Base-by-base conservation (phyloP, 2,329 filamentous ascomycete genomes). In the Xylariaceae sp. region DNA sequence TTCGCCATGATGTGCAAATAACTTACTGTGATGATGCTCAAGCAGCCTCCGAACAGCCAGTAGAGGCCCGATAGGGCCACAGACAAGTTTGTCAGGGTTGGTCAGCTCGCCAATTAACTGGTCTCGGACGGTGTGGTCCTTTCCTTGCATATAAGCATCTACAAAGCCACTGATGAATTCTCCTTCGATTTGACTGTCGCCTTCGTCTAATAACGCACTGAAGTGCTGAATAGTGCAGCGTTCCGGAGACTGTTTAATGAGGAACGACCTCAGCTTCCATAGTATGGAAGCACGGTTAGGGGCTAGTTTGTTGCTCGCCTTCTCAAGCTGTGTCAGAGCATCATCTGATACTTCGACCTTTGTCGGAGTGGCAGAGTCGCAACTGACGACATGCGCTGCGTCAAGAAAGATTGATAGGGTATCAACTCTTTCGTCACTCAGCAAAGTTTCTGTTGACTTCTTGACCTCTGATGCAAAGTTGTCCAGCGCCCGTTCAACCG, bases 181-280 rank as follows among this genome's bases (percentile, higher is more conserved):
- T 39, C 68, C 67, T 23, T 65, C 65, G 17, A 65, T 39, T 42
- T 47, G 50, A 17, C 58, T 23, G 51, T 61, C 53, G 51, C 59
- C 35, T 61, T 67, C 58, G 34, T 68, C 65, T 17, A 71, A 55
- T 55, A 65, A 59, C 8, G 55, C 63, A 35, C 56, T 62, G 13
- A 70, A 60, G 3, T 53, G 61, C 50, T 57, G 45, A 3, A 53
- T 53, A 15, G 64, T 62, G 45, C 69, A 68, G 51, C 63, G 62
- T 53, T 59, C 56, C 45, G 62, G 60, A 37, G 58, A 57, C 51
- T 71, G 70, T 47, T 59, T 64, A 3, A 68, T 55, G 7, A 73
- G 65, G 48, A 72, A 72, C 23, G 60, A 64, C 51, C 60, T 64
- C 45, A 73, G 53, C 54, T 70, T 72, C 71, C 71, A 73, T 8